A percentile compares a stretch with the other conserved stretches of the same genome.
phyloP scores from a whole-genome alignment of 2,329 filamentous ascomycete species.

The Didymella arachidicola region DNA sequence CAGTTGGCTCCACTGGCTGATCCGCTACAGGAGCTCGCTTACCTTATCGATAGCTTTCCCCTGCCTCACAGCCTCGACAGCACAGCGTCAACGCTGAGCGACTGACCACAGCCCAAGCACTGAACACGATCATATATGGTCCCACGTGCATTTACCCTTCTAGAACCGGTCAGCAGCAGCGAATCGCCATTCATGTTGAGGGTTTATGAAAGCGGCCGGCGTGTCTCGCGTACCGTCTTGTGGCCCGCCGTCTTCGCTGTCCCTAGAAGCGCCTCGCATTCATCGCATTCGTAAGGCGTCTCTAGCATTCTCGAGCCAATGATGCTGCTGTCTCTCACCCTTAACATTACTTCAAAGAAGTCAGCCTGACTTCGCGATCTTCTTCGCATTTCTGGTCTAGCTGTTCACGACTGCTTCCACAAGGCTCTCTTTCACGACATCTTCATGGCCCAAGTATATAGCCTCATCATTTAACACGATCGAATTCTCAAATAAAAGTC shows the following conservation, averaged over 20 bases:
- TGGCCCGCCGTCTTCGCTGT: background rate
- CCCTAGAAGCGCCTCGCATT: constrained; percentile 32
- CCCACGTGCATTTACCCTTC: constrained; percentile 3
- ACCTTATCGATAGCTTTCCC: constrained; percentile 14
- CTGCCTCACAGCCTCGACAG: constrained; percentile 23
- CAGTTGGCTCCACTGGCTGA: constrained; percentile 21
- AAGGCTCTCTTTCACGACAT: background rate
- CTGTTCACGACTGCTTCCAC: constrained; percentile 5
- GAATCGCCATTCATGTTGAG: background rate
- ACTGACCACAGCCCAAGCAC: constrained; percentile 13
- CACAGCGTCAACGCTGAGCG: constrained; percentile 21
- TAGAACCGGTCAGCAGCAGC: constrained; percentile 4
- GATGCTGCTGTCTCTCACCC: background rate
- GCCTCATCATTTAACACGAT: background rate
- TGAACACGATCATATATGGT: background rate
- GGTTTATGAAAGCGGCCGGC: background rate
- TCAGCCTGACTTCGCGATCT: constrained; percentile 10
- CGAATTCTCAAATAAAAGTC: background rate
- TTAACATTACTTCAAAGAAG: background rate
- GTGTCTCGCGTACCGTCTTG: background rate
- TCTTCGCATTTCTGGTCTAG: background rate
- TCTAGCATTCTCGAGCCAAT: background rate
- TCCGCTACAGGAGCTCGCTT: constrained; percentile 23
- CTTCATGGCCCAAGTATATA: background rate
- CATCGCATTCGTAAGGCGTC: constrained; percentile 32